These are phyloP conservation scores for Hypericum perforatum DNA, from an alignment of 345 rosid species.

Conservation along the genomic window DNA sequence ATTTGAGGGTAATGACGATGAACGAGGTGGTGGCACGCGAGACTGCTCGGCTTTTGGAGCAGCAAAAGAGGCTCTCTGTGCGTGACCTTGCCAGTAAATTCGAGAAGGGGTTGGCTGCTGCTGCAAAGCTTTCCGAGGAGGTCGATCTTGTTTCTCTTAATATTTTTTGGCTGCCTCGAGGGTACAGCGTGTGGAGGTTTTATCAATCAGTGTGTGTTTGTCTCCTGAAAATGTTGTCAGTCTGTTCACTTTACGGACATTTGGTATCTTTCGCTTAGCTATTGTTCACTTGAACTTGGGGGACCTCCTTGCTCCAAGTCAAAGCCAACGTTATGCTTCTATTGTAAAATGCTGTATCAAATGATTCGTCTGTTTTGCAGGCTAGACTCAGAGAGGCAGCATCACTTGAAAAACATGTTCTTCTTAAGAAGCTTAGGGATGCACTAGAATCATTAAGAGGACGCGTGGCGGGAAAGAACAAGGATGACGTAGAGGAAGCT, in stretches of 20 bases:
- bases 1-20: slow-evolving; percentile 68
- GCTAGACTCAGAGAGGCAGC: slow-evolving; percentile 86
- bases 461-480: slow-evolving; percentile 82
- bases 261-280: too few species aligned
- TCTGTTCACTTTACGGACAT: too few species aligned
- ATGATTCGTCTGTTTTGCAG: slow-evolving; percentile 33
- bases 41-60: slow-evolving; percentile 83
- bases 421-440: slow-evolving; percentile 93
- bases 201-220: too few species aligned
- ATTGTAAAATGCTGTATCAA: too few species aligned
- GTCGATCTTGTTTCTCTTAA: slow-evolving; percentile 23
- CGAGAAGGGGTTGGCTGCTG: slow-evolving; percentile 90
- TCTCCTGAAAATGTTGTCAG: too few species aligned
- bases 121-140: slow-evolving; percentile 94
- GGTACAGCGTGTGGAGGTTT: too few species aligned
- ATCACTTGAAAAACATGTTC: slow-evolving; percentile 93
- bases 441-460: slow-evolving; percentile 83
- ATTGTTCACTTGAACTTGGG: too few species aligned
- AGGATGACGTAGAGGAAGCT: slow-evolving; percentile 95
- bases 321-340: too few species aligned
- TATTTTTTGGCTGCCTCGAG: not conserved
- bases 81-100: slow-evolving; percentile 92
- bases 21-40: slow-evolving; percentile 90
- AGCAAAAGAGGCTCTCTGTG: slow-evolving; percentile 86
- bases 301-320: too few species aligned